These are phyloP conservation scores for Clausena lansium DNA, from an alignment of 345 rosid species.

Conservation along the genomic window DNA sequence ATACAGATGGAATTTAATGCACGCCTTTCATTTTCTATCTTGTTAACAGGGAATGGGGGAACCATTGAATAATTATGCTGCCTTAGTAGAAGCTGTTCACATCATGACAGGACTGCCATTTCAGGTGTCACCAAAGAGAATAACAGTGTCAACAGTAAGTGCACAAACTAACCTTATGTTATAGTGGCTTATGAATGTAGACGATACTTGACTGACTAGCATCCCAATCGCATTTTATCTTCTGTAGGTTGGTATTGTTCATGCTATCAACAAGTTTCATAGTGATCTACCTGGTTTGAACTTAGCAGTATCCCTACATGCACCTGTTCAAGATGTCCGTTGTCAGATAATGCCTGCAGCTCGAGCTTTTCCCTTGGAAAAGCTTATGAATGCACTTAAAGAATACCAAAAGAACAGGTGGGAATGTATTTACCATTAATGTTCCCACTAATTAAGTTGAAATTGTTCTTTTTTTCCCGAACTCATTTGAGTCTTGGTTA, in stretches of 20 bases:
- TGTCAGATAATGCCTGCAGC: slow-evolving; percentile 99
- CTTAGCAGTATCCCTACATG: slow-evolving; percentile 96
- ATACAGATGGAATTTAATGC: not conserved
- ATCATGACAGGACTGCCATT: slow-evolving; percentile 76
- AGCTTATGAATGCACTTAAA: slow-evolving; percentile 77
- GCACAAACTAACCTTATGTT: not conserved
- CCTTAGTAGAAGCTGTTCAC: slow-evolving; percentile 80
- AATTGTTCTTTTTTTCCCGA: not conserved
- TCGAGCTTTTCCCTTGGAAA: slow-evolving; percentile 91
- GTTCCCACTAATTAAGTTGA: slow-evolving; percentile 9
- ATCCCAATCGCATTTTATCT: slow-evolving; percentile 17
- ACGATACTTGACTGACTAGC: slow-evolving; percentile 22
- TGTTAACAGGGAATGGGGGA: slow-evolving; percentile 95
- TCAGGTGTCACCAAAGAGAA: slow-evolving; percentile 77
- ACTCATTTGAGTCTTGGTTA: not conserved
- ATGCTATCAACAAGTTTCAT: slow-evolving; percentile 89
- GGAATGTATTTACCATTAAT: not conserved
- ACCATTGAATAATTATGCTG: slow-evolving; percentile 85
- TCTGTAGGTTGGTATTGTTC: slow-evolving; percentile 86
- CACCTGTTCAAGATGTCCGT: slow-evolving; percentile 92
- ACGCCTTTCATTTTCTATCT: slow-evolving; percentile 16
- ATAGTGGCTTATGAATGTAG: slow-evolving; percentile 4
- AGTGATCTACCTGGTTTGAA: slow-evolving; percentile 86
- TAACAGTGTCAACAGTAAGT: slow-evolving; percentile 89
- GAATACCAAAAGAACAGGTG: slow-evolving; percentile 78